phyloP scores from a whole-genome alignment of 257 asterid species.

The Nicotiana knightiana region DNA sequence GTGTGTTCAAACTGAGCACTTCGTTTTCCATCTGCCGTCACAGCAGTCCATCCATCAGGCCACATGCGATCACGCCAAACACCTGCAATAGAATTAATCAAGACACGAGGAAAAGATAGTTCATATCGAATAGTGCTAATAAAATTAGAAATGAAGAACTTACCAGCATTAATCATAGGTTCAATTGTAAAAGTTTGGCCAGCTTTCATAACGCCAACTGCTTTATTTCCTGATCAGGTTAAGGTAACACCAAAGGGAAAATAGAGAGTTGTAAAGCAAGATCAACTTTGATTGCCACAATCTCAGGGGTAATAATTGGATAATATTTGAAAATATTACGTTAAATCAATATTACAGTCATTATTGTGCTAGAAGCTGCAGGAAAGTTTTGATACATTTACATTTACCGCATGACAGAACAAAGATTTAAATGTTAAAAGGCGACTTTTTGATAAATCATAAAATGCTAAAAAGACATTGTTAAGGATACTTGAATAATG shows the following conservation, averaged over 20 bases:
- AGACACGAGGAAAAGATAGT: neutral
- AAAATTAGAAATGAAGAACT: neutral
- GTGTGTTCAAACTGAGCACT: conserved; percentile 98
- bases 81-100: conserved; percentile 35
- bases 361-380: neutral
- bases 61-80: conserved; percentile 95
- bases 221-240: conserved; percentile 80
- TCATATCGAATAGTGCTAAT: neutral
- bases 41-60: conserved; percentile 99
- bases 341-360: neutral
- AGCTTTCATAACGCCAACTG: conserved; percentile 94
- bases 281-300: neutral
- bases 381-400: neutral
- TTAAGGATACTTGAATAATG: conserved; percentile 95
- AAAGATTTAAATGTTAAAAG: neutral
- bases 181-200: conserved; percentile 96
- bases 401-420: neutral
- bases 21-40: conserved; percentile 91
- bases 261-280: neutral
- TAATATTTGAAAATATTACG: neutral
- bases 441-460: neutral
- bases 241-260: conserved; percentile 31
- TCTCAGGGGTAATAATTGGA: neutral
- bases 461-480: neutral
- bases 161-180: conserved; percentile 94